Evolutionary conservation across 163 green algal genomes (phyloP), one percentile per base, ranked within the genome.

Genomic region (Scenedesmus sp.): DNA sequence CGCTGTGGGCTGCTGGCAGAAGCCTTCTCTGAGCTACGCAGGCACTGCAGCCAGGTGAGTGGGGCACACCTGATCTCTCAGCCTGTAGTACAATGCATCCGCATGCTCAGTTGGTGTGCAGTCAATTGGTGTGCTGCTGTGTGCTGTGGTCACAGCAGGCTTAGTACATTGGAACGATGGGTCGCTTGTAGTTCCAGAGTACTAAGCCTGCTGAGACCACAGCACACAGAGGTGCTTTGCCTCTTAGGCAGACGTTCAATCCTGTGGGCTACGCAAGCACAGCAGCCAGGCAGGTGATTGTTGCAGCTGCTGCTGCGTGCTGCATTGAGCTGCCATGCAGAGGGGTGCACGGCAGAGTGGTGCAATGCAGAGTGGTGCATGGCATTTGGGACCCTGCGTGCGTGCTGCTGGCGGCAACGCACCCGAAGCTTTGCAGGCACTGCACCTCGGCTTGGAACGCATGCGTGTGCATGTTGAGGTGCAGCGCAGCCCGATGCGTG

Each of bases 1-100:
- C 79, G 79, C 0, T 91, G 87, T 65, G 79, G 78, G 15, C 79
- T 91, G 87, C 87, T 91, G 59, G 56, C 79, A 46, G 87, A 91
- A 51, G 87, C 87, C 10, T 81, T 87, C 24, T 86, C 79, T 16
- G 79, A 82, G 18, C 79, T 91, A 30, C 40, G 87, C 12, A 46
- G 51, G 35, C 87, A 91, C 81, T 91, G 87, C 76, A 68, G 20
- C 56, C 73, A 85, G 86, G 73, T 91, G 37, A 15, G 51, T n/a
- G n/a, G n/a, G n/a, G n/a, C n/a, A n/a, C n/a, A n/a, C n/a, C n/a
- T n/a, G n/a, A n/a, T n/a, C n/a, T n/a, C n/a, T n/a, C n/a, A n/a
- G n/a, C n/a, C n/a, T n/a, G n/a, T n/a, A n/a, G n/a, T n/a, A n/a
- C n/a, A 13, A 68, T 26, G 12, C 16, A 26, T 68, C 10, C 2